Base-by-base conservation (phyloP, 1,284 basidiomycete genomes). In the Crepidotus sp. region DNA sequence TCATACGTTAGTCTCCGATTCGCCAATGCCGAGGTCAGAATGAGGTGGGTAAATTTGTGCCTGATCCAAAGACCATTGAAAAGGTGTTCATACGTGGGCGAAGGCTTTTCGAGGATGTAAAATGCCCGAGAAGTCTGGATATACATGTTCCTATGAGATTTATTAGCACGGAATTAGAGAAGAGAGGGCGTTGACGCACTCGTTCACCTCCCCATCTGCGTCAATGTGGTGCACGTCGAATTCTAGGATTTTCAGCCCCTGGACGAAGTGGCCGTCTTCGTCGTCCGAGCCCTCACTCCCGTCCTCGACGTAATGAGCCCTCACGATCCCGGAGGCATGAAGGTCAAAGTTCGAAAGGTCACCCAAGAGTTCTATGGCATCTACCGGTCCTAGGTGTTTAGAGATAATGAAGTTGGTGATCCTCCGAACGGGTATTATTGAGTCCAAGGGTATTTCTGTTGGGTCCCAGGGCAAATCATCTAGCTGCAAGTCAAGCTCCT, bases 41-140 rank as follows among this genome's bases (percentile, higher is more conserved):
- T 37, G 18, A 27, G 29, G 22, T 45, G 39, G 9, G 39, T 41
- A 21, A 34, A 44, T 19, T 15, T 9, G 3, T 49, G 40, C 3
- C 36, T 36, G 25, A 45, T n/a, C 11, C 19, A 18, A 2, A 49
- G 15, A 7, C 31, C 36, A n/a, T 15, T 18, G 19, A 49, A 49
- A 7, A 30, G 30, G 0, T 22, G 25, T 19, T 10, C 9, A 30
- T 49, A 49, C 14, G 3, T 6, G 4, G 6, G 11, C 1, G 39
- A 27, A 18, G 48, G 48, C 21, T 14, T 25, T 10, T 45, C 29
- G 14, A 49, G 36, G 17, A 45, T 49, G 10, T 49, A 49, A 35
- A 29, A 49, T 0, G 48, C 42, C 9, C 21, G 39, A 3, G 18
- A 2, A 2, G 48, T 49, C n/a, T 30, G 4, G 4, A 49, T 34